Percentiles rank a stretch among this genome's conserved stretches.
Conservation (phyloP, 129 eudicot species). For the Dittrichia graveolens region DNA sequence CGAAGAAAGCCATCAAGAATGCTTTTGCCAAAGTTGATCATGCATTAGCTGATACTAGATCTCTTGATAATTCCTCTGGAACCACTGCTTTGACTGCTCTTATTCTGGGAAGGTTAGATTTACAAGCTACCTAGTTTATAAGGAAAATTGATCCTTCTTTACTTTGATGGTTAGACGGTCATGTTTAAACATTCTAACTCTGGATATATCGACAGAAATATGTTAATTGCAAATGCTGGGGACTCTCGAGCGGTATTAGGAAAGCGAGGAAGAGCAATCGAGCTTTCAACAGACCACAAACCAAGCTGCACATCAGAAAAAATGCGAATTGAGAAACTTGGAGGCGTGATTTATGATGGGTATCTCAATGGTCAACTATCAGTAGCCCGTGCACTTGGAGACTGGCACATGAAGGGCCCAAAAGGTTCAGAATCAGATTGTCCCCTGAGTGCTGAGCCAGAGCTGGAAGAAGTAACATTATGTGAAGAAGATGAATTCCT, state of each 20-base stretch:
- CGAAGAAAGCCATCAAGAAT: slow-evolving; percentile 59
- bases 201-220: slow-evolving; percentile 40
- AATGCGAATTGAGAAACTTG: slow-evolving; percentile 67
- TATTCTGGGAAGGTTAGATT: slow-evolving; percentile 62
- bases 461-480: slow-evolving; percentile 58
- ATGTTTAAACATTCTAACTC: too few relatives aligned
- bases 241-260: slow-evolving; percentile 90
- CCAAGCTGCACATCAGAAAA: slow-evolving; percentile 79
- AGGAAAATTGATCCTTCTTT: too few relatives aligned
- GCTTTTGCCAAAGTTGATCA: slow-evolving; percentile 76
- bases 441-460: slow-evolving; percentile 79
- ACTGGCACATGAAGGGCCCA: slow-evolving; percentile 91
- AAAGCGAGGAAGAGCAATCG: slow-evolving; percentile 81
- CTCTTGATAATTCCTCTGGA: slow-evolving; percentile 69
- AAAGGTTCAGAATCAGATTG: slow-evolving; percentile 56
- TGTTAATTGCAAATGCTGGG: slow-evolving; percentile 86
- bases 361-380: slow-evolving; percentile 91
- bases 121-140: too few relatives aligned
- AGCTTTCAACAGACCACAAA: slow-evolving; percentile 82
- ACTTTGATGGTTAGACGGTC: too few relatives aligned
- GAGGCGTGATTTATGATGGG: slow-evolving; percentile 80
- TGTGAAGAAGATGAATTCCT: slow-evolving; percentile 84
- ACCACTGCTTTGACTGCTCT: slow-evolving; percentile 75
- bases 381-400: slow-evolving; percentile 88
- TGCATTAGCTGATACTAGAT: slow-evolving; percentile 61